These are phyloP conservation scores for Sporothrix pallida DNA, from an alignment of 2,329 filamentous ascomycete species.

Conservation along the genomic window DNA sequence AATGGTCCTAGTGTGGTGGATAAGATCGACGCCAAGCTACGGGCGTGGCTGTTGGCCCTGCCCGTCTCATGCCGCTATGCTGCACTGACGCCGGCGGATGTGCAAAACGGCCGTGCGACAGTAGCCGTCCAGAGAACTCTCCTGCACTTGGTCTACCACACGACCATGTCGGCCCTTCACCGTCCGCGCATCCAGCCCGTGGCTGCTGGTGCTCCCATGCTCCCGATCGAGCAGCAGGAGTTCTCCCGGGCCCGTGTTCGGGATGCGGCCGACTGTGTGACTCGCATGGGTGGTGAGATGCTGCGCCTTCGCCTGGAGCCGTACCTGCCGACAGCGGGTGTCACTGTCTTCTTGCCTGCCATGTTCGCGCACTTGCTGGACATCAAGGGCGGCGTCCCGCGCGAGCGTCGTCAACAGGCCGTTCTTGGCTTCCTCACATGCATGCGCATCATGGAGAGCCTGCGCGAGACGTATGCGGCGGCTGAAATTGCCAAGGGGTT, in stretches of 20 bases:
- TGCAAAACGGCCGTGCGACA: conserved; percentile 65
- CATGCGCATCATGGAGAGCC: conserved; percentile 86
- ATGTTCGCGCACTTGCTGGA: conserved; percentile 94
- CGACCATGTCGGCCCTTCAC: conserved; percentile 87
- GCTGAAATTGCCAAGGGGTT: conserved; percentile 97
- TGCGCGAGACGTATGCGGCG: conserved; percentile 88
- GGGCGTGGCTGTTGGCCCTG: conserved; percentile 75
- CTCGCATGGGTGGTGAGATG: conserved; percentile 78
- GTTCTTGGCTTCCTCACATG: conserved; percentile 86
- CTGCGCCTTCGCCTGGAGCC: conserved; percentile 74
- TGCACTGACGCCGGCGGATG: conserved; percentile 58
- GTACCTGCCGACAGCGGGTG: conserved; percentile 85
- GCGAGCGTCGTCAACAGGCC: conserved; percentile 73
- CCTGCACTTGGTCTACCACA: conserved; percentile 92
- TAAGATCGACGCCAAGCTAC: conserved; percentile 77
- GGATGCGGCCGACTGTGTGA: conserved; percentile 83
- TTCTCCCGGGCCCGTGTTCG: conserved; percentile 82
- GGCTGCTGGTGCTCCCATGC: conserved; percentile 60
- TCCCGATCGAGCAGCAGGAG: conserved; percentile 71
- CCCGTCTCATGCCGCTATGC: conserved; percentile 74
- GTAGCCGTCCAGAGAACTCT: conserved; percentile 77
- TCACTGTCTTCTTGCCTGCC: conserved; percentile 87
- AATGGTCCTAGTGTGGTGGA: conserved; percentile 71
- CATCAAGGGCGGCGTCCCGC: conserved; percentile 85
- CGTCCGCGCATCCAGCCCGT: conserved; percentile 87